A percentile compares a stretch with the other conserved stretches of the same genome.
Evolutionary conservation across 1,284 basidiomycete species (phyloP).

Genomic region (Jaminaea rosea): DNA sequence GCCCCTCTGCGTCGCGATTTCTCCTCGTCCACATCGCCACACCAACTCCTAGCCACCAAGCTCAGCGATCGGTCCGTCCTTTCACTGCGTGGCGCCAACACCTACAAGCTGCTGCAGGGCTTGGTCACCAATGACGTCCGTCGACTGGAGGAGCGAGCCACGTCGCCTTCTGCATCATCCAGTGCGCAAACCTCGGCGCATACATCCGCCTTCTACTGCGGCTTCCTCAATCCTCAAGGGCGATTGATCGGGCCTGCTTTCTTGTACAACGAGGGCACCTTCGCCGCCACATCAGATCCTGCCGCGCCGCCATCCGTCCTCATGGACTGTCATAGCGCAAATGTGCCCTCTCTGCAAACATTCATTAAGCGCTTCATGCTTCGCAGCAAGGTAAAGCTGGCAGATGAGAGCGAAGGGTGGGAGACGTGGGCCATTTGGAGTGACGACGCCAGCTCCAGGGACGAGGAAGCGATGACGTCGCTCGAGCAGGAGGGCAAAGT

Average conservation of each 20-base stretch:
- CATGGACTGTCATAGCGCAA: background rate
- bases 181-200: constrained; percentile 28
- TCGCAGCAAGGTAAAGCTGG: constrained; percentile 74
- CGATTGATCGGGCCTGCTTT: constrained; percentile 81
- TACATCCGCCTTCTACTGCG: constrained; percentile 60
- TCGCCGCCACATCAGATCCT: constrained; percentile 46
- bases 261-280: constrained; percentile 56
- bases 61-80: constrained; percentile 3
- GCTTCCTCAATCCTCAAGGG: constrained; percentile 85
- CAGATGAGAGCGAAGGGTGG: constrained; percentile 64
- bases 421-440: constrained; percentile 75
- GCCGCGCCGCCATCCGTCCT: constrained; percentile 2
- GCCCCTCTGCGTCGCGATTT: too few relatives aligned
- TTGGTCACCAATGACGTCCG: constrained; percentile 59
- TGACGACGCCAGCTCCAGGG: constrained; percentile 23
- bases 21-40: too few relatives aligned
- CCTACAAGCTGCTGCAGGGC: constrained; percentile 78
- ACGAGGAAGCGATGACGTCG: background rate
- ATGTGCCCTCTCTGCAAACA: constrained; percentile 50
- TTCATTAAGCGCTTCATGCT: constrained; percentile 77
- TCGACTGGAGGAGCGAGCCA: constrained; percentile 12
- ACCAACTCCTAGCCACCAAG: background rate
- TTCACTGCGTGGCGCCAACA: constrained; percentile 66
- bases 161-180: too few relatives aligned
- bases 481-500: background rate